These are phyloP conservation scores for Gentiana straminea DNA, from an alignment of 257 asterid genomes.

Conservation along the genomic window DNA sequence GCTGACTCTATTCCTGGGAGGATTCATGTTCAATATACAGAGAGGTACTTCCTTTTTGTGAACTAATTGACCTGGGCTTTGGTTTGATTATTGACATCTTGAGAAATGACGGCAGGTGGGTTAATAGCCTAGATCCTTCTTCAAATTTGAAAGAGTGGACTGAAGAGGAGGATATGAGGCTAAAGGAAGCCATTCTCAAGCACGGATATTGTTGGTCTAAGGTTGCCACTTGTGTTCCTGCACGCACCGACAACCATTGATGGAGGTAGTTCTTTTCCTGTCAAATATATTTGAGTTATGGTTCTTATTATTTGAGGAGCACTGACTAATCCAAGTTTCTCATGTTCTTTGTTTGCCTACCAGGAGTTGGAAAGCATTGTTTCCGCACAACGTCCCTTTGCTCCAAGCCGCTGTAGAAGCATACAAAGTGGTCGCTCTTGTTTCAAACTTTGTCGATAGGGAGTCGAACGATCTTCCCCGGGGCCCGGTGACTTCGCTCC, in stretches of 20 bases:
- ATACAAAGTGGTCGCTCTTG: conserved; percentile 53
- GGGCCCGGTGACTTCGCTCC: conserved; percentile 58
- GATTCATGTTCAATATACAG: conserved; percentile 87
- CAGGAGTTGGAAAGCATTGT: conserved; percentile 85
- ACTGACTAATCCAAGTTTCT: conserved; percentile 6
- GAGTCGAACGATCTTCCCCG: conserved; percentile 76
- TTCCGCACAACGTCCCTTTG: conserved; percentile 58
- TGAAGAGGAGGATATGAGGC: conserved; percentile 60
- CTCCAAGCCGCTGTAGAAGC: conserved; percentile 71
- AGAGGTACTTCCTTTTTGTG: conserved; percentile 47
- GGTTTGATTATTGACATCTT: conserved; percentile 3
- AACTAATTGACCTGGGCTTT: neutral
- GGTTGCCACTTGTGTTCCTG: conserved; percentile 83
- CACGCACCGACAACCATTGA: conserved; percentile 87
- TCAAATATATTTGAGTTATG: neutral
- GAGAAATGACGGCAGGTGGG: conserved; percentile 53
- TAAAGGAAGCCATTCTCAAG: conserved; percentile 56
- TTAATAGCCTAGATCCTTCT: conserved; percentile 79
- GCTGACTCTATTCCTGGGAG: conserved; percentile 75
- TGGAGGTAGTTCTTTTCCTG: conserved; percentile 38
- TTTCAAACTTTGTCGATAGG: conserved; percentile 89
- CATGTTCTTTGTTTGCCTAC: neutral
- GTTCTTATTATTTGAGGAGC: neutral
- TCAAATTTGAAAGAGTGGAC: conserved; percentile 57
- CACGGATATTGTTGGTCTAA: conserved; percentile 89